Conservation (phyloP, 139 green algal species). For the Chlamydomonas urium region DNA sequence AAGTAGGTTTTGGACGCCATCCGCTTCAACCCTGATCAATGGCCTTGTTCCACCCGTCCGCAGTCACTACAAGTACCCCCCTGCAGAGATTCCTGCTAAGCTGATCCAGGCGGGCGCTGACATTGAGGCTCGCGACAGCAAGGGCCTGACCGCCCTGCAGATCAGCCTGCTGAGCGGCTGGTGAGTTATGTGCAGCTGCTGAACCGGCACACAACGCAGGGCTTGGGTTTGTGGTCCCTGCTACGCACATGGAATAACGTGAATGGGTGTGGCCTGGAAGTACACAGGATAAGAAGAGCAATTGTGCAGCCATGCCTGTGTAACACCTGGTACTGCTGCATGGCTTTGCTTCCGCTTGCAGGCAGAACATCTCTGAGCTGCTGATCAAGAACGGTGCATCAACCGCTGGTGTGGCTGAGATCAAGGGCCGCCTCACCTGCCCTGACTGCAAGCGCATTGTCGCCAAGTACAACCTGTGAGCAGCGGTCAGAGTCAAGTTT, state of each 20-base stretch:
- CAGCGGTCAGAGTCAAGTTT: too few relatives aligned
- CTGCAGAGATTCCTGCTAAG: constrained; percentile 30
- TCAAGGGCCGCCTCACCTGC: constrained; percentile 46
- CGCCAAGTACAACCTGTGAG: constrained; percentile 41
- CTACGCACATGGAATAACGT: neutral
- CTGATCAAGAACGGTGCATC: constrained; percentile 37
- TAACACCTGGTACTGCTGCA: neutral
- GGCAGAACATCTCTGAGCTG: constrained; percentile 49
- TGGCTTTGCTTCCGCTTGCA: neutral
- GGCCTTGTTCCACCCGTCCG: neutral
- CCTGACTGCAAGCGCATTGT: constrained; percentile 52
- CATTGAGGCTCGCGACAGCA: constrained; percentile 37
- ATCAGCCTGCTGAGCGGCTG: constrained; percentile 13
- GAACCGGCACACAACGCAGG: neutral
- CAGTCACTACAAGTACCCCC: constrained; percentile 49
- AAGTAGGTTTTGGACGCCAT: too few relatives aligned
- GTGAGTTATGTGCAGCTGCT: neutral
- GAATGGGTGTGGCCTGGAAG: neutral
- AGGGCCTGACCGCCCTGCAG: constrained; percentile 34
- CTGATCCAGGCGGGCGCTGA: constrained; percentile 39
- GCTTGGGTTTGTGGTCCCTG: neutral
- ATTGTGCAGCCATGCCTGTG: neutral
- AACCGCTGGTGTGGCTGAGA: constrained; percentile 26
- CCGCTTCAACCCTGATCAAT: too few relatives aligned
- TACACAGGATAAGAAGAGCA: neutral